A percentile compares a stretch with the other conserved stretches of the same genome.
Evolutionary conservation across 140 eudicot genomes (phyloP).

Genomic region (Cichorium intybus): DNA sequence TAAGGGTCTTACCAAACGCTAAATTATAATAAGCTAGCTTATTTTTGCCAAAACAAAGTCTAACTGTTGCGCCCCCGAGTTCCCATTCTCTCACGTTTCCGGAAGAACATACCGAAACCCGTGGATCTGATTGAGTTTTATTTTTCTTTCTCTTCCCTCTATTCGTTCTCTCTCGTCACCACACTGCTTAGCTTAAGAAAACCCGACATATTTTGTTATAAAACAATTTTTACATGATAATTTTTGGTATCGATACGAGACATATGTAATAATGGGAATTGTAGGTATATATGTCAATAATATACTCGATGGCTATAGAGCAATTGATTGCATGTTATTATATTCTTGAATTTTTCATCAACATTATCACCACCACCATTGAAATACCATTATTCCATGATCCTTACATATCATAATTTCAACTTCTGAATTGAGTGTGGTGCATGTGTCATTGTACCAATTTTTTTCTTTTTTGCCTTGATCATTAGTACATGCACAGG

Average conservation of each 20-base stretch:
- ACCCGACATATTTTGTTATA: too few relatives aligned
- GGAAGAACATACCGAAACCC: too few relatives aligned
- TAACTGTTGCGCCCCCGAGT: too few relatives aligned
- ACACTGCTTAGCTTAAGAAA: too few relatives aligned
- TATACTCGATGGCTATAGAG: conserved; percentile 34
- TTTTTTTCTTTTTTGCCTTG: not conserved
- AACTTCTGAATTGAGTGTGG: conserved; percentile 27
- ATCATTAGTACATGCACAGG: not conserved
- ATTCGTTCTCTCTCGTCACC: too few relatives aligned
- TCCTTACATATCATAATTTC: conserved; percentile 24
- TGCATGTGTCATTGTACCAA: conserved; percentile 32
- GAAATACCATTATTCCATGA: conserved; percentile 32
- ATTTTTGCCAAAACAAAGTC: too few relatives aligned
- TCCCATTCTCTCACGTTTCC: too few relatives aligned
- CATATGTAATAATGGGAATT: conserved; percentile 8
- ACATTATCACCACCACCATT: conserved; percentile 33
- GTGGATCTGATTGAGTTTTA: too few relatives aligned
- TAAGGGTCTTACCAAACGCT: too few relatives aligned
- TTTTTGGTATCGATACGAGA: not conserved
- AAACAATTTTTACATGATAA: too few relatives aligned
- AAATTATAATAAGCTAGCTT: too few relatives aligned
- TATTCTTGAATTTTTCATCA: conserved; percentile 25
- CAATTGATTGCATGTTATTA: conserved; percentile 31
- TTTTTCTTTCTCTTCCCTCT: too few relatives aligned
- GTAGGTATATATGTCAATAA: conserved; percentile 33